Evolutionary conservation across 495 filamentous ascomycete species (phyloP).

Genomic region (Hypoxylon perforatum): DNA sequence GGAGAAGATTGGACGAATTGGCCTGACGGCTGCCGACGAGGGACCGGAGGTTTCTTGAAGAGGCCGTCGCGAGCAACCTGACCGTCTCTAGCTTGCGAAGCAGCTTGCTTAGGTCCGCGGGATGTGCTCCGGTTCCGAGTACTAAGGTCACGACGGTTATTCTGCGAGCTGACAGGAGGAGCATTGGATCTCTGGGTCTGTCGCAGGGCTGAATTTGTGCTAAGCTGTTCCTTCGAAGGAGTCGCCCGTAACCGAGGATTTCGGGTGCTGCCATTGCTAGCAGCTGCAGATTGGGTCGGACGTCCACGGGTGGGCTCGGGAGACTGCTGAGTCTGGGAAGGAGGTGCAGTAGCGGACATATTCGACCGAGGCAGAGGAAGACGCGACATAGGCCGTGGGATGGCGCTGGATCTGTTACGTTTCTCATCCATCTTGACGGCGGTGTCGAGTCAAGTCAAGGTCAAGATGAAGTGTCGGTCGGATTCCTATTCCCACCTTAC

Average conservation of each 20-base stretch:
- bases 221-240: constrained; percentile 56
- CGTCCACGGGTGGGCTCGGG: constrained; percentile 30
- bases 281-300: constrained; percentile 16
- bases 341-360: constrained; percentile 10
- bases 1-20: constrained; percentile 33
- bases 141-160: constrained; percentile 22
- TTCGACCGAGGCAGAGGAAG: constrained; percentile 46
- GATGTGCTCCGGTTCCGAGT: constrained; percentile 33
- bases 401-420: constrained; percentile 35
- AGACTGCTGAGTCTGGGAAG: constrained; percentile 16
- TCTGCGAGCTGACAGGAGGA: constrained; percentile 33
- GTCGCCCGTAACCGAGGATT: constrained; percentile 55
- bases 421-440: constrained; percentile 51
- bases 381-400: constrained; percentile 46
- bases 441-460: constrained; percentile 2
- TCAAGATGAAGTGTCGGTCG: constrained; percentile 19
- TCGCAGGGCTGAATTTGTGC: constrained; percentile 31
- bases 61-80: constrained; percentile 23
- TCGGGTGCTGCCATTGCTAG: constrained; percentile 38
- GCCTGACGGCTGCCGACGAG: constrained; percentile 37
- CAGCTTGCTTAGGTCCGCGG: constrained; percentile 21
- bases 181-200: constrained; percentile 35
- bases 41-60: constrained; percentile 39
- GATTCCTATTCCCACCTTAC: constrained; percentile 2
- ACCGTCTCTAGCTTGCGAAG: constrained; percentile 23